Conservation (phyloP, 2,329 filamentous ascomycete genomes). For the Domatiomyces catenatus region DNA sequence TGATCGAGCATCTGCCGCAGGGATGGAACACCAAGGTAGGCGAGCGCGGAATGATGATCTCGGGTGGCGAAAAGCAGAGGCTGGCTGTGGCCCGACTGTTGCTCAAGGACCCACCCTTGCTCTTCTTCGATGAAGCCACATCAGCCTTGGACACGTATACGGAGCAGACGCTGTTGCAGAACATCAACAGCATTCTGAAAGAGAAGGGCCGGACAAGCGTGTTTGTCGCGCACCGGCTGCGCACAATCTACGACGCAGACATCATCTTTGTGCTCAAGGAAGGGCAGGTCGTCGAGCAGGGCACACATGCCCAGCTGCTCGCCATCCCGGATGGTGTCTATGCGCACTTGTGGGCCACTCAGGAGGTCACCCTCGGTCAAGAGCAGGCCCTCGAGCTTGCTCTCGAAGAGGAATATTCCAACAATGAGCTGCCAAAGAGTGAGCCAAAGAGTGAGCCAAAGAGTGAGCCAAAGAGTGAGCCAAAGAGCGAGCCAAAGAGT, state of each 20-base stretch:
- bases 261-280: constrained; percentile 80
- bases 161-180: constrained; percentile 73
- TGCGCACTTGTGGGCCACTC: constrained; percentile 66
- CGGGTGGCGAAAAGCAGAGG: constrained; percentile 79
- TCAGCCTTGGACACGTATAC: constrained; percentile 76
- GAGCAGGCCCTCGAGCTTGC: constrained; percentile 28
- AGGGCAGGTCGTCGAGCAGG: constrained; percentile 72
- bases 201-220: constrained; percentile 84
- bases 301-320: constrained; percentile 72
- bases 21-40: constrained; percentile 78
- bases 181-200: constrained; percentile 82
- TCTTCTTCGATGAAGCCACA: constrained; percentile 82
- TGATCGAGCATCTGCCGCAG: constrained; percentile 60
- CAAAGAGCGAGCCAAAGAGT: no score
- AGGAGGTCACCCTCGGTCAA: constrained; percentile 40
- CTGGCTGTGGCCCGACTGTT: constrained; percentile 76
- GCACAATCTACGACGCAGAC: constrained; percentile 88
- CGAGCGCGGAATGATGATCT: constrained; percentile 70
- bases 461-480: no score
- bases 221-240: constrained; percentile 80
- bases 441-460: no score
- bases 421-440: constrained; percentile 3
- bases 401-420: constrained; percentile 21
- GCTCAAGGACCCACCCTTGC: constrained; percentile 67
- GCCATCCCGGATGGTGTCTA: constrained; percentile 61